Conservation (phyloP, 2,329 filamentous ascomycete species). For the Colletotrichum magnum region DNA sequence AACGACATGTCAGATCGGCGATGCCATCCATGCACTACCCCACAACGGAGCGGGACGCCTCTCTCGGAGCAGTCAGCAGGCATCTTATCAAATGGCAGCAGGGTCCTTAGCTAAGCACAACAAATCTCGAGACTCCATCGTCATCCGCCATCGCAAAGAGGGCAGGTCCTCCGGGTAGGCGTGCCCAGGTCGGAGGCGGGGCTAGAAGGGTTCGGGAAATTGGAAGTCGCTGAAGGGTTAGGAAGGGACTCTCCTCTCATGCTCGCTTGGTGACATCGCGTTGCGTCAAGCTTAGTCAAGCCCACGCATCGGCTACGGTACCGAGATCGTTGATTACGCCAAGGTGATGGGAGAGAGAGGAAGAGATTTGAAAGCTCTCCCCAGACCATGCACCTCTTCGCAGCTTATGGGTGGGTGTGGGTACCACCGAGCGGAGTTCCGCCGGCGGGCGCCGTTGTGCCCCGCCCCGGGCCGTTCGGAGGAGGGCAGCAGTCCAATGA, state of each 20-base stretch:
- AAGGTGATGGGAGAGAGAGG: neutral
- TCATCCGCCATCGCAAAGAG: neutral
- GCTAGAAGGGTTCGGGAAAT: neutral
- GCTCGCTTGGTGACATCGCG: neutral
- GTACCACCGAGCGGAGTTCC: slow-evolving; percentile 30
- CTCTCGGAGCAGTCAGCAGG: neutral
- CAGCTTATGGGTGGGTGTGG: slow-evolving; percentile 1
- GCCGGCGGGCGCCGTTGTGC: slow-evolving; percentile 1
- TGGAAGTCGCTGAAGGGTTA: neutral
- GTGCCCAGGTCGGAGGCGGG: neutral
- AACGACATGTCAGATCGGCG: slow-evolving; percentile 9
- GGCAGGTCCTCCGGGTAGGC: neutral
- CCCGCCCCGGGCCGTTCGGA: slow-evolving; percentile 10
- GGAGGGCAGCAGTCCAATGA: slow-evolving; percentile 15
- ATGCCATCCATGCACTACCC: neutral
- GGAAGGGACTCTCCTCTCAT: neutral
- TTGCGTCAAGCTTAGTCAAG: slow-evolving; percentile 35
- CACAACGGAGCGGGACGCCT: slow-evolving; percentile 35
- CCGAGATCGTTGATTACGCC: slow-evolving; percentile 1
- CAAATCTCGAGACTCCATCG: neutral
- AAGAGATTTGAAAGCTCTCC: neutral
- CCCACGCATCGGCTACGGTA: slow-evolving; percentile 8
- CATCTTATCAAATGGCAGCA: slow-evolving; percentile 25
- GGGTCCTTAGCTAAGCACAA: slow-evolving; percentile 36
- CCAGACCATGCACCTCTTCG: neutral